A percentile compares a stretch with the other conserved stretches of the same genome.
phyloP scores from a whole-genome alignment of 768 basidiomycete genomes.

The Lactifluus rugatus region DNA sequence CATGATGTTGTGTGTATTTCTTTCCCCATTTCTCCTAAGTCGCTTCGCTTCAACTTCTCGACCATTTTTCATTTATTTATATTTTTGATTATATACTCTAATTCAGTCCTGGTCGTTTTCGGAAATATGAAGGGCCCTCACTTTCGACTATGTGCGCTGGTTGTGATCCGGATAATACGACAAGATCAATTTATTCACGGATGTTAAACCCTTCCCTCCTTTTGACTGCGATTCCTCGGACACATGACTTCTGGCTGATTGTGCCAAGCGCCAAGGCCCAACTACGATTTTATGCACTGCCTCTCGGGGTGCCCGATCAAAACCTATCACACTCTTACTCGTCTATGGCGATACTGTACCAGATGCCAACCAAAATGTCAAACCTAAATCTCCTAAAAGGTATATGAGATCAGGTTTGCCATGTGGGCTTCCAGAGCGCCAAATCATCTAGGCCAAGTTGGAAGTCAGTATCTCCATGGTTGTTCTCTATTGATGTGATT shows the following conservation, averaged over 20 bases:
- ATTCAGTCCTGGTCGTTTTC: neutral
- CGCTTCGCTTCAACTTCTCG: neutral
- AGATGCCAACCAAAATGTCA: neutral
- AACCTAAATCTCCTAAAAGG: neutral
- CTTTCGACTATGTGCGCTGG: neutral
- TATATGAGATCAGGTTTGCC: neutral
- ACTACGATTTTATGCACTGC: too few relatives aligned
- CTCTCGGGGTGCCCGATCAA: neutral
- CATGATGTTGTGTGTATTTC: neutral
- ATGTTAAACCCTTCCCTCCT: neutral
- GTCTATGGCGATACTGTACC: neutral
- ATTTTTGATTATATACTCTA: neutral
- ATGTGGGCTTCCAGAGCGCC: neutral
- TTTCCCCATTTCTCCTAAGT: neutral
- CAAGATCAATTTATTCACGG: neutral
- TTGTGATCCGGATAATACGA: neutral
- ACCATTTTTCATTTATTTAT: neutral
- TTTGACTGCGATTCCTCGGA: neutral
- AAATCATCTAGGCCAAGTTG: too few relatives aligned
- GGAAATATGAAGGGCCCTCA: neutral
- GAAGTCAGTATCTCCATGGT: too few relatives aligned
- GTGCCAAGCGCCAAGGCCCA: too few relatives aligned
- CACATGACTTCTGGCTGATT: neutral
- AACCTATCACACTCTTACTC: neutral
- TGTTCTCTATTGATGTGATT: too few relatives aligned